Conservation (phyloP, 306 rosid genomes). For the Abrus pulchellus region DNA sequence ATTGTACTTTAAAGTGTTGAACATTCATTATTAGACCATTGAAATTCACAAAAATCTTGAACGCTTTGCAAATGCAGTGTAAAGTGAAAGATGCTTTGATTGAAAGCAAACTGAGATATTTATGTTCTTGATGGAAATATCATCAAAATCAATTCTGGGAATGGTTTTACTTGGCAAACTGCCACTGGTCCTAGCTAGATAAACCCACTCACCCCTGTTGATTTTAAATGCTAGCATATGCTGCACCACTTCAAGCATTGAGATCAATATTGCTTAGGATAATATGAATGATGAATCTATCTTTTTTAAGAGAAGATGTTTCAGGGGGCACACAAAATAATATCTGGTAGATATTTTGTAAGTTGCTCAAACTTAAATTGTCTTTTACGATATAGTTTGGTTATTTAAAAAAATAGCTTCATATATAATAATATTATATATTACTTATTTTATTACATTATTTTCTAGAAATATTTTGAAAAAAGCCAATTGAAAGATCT, state of each 20-base stretch:
- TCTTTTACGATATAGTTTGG: background rate
- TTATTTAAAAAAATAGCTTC: no score
- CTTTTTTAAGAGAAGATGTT: background rate
- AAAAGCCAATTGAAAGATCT: no score
- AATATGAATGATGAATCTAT: background rate
- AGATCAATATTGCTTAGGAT: background rate
- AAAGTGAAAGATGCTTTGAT: slow-evolving; percentile 40
- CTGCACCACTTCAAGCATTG: slow-evolving; percentile 29
- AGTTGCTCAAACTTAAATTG: no score
- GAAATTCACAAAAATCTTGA: background rate
- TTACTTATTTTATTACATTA: no score
- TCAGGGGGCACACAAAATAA: background rate
- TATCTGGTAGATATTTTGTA: slow-evolving; percentile 14
- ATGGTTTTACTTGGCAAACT: slow-evolving; percentile 31
- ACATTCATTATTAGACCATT: slow-evolving; percentile 18
- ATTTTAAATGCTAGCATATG: slow-evolving; percentile 23
- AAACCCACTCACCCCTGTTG: slow-evolving; percentile 12
- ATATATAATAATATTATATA: no score
- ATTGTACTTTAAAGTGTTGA: background rate
- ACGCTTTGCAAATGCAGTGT: background rate
- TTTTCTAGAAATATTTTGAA: no score
- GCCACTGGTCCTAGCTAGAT: slow-evolving; percentile 27
- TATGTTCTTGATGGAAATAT: slow-evolving; percentile 42
- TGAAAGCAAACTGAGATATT: slow-evolving; percentile 44
- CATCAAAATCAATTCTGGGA: slow-evolving; percentile 15